phyloP scores from a whole-genome alignment of 805 yeast species.

The Danielia oregonensis region DNA sequence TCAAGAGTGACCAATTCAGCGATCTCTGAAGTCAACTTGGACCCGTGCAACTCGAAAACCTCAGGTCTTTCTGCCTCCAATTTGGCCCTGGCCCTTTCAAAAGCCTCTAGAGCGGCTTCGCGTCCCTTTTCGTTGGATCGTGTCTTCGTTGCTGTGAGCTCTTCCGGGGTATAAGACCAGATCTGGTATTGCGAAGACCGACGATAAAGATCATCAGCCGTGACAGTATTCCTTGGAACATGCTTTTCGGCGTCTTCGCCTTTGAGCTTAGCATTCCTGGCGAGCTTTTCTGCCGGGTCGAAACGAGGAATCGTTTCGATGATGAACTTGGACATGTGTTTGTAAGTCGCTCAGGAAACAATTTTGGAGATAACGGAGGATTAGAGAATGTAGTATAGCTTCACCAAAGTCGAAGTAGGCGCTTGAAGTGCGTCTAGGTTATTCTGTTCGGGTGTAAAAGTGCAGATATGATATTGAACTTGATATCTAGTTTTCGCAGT shows the following conservation, averaged over 20 bases:
- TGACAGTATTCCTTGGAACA: conserved; percentile 34
- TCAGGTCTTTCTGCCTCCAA: conserved; percentile 22
- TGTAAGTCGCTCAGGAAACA: no score
- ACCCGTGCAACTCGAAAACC: conserved; percentile 25
- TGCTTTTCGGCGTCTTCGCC: no score
- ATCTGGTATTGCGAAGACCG: conserved; percentile 76
- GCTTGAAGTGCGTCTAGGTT: no score
- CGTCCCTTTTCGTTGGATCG: conserved; percentile 56
- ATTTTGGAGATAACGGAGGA: no score
- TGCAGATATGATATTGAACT: no score
- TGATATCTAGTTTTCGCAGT: no score
- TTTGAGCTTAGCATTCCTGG: no score
- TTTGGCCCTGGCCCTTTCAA: conserved; percentile 20
- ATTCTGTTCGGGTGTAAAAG: no score
- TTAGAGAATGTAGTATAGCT: no score
- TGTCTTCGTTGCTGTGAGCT: conserved; percentile 46
- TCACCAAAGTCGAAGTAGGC: no score
- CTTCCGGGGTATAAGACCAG: conserved; percentile 77
- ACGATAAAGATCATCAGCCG: conserved; percentile 85
- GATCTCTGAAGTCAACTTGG: conserved; percentile 27
- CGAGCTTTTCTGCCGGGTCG: not conserved
- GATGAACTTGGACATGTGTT: no score
- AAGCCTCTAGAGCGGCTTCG: conserved; percentile 27
- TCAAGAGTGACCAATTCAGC: conserved; percentile 50
- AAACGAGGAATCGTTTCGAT: not conserved